These are phyloP conservation scores for Umbelopsis ramanniana DNA, from an alignment of 192 early-diverging fungal species.

Conservation along the genomic window DNA sequence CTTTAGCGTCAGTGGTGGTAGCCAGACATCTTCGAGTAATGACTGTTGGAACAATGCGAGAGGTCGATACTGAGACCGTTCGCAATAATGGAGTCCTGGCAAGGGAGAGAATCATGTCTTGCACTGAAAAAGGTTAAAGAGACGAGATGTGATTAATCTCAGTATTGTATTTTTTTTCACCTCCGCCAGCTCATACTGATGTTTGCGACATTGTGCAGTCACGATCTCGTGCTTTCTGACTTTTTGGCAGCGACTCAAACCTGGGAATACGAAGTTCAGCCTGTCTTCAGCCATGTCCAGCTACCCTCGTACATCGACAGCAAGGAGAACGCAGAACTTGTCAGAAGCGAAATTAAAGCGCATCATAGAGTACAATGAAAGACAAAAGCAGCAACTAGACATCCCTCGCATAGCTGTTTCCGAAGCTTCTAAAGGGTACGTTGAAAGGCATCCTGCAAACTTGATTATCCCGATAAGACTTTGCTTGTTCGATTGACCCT, in stretches of 20 bases:
- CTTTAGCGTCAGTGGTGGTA: slow-evolving; percentile 26
- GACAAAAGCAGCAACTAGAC: slow-evolving; percentile 67
- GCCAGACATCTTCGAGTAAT: slow-evolving; percentile 10
- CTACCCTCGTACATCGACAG: slow-evolving; percentile 15
- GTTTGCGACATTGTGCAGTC: neutral
- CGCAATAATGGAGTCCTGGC: slow-evolving; percentile 9
- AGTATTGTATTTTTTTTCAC: neutral
- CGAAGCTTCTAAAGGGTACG: slow-evolving; percentile 49
- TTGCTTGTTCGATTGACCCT: neutral
- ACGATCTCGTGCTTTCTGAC: neutral
- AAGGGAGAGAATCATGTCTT: slow-evolving; percentile 21
- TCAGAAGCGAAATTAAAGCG: slow-evolving; percentile 65
- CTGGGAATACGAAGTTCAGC: neutral
- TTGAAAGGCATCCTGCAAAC: neutral
- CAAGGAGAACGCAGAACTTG: slow-evolving; percentile 32
- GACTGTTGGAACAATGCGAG: neutral
- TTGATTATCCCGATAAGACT: neutral
- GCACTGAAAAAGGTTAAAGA: slow-evolving; percentile 15
- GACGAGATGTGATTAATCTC: slow-evolving; percentile 4
- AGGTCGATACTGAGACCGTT: slow-evolving; percentile 7
- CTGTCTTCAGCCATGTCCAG: slow-evolving; percentile 9
- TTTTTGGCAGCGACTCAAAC: no score
- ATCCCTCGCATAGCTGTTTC: slow-evolving; percentile 68
- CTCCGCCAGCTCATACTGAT: neutral
- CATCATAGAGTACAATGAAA: slow-evolving; percentile 66